Percentiles rank a stretch among this genome's conserved stretches.
Conservation (phyloP, 179 eudicot genomes). For the Spinacia oleracea region DNA sequence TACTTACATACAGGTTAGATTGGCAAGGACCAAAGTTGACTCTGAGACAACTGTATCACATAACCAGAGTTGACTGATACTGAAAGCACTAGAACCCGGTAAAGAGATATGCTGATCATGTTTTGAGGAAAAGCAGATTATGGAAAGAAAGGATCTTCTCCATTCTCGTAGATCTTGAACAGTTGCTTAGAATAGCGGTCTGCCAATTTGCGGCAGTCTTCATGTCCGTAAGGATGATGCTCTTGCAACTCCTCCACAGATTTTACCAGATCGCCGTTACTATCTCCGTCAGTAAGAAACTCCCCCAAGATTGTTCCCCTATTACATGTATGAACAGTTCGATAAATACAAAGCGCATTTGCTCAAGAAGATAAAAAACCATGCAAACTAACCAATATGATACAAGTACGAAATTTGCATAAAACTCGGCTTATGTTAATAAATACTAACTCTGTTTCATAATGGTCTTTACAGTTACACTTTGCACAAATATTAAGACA, state of each 20-base stretch:
- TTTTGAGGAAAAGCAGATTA: slow-evolving; percentile 8
- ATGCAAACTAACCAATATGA: not conserved
- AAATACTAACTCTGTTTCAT: too few relatives aligned
- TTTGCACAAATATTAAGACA: too few relatives aligned
- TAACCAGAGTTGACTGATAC: not conserved
- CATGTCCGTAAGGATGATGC: slow-evolving; percentile 41
- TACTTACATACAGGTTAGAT: not conserved
- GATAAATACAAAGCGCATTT: not conserved
- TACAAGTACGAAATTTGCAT: not conserved
- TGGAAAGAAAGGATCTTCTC: slow-evolving; percentile 58
- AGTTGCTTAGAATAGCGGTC: slow-evolving; percentile 72
- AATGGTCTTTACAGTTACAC: too few relatives aligned
- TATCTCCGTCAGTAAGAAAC: slow-evolving; percentile 65
- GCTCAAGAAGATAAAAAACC: not conserved
- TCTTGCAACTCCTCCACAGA: slow-evolving; percentile 56
- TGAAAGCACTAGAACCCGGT: not conserved
- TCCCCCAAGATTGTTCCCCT: slow-evolving; percentile 64
- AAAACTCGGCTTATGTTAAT: not conserved
- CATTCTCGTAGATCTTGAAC: slow-evolving; percentile 57
- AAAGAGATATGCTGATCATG: not conserved
- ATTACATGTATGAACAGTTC: not conserved
- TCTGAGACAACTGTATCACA: not conserved
- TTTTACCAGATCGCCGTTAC: slow-evolving; percentile 46
- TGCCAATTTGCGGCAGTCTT: slow-evolving; percentile 58
- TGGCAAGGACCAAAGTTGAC: not conserved